Base-by-base conservation (phyloP, 805 yeast genomes). In the Metschnikowia koreensis region DNA sequence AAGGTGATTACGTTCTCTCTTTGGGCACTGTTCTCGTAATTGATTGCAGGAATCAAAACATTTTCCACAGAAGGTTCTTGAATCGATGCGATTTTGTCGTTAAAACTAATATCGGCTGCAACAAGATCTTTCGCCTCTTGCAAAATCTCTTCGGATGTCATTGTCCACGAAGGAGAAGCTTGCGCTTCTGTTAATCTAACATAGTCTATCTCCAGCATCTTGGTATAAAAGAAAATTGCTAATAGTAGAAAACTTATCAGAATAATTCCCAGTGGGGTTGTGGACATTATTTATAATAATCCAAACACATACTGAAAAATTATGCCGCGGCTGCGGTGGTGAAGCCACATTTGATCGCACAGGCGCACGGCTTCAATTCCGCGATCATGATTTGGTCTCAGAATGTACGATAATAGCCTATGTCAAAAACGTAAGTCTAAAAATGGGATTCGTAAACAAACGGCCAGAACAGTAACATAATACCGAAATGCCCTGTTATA, bases 1-100 rank as follows among this genome's bases (percentile, higher is more conserved):
- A 89, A 89, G 16, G 84, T 73, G 59, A 87, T 66, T 58, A 78
- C 84, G 59, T 77, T 79, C 28, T 72, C 71, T 7, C 75, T 47
- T 6, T 76, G 76, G 9, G 73, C 67, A 41, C 76, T 72, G 62
- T 87, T 83, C 55, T 81, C 83, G 48, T 75, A 66, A 37, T 73
- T 66, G 26, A 83, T 80, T 52, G 70, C 74, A 13, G 86, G 84
- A 47, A 70, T 66, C 50, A 88, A 75, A 11, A 83, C 80, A 48
- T 71, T 75, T 2, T 81, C 87, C 52, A 86, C 68, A 1, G 84
- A 72, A 6, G 90, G 85, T 13, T 66, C 60, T 9, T 73, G 74
- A 13, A 74, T 60, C 1, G 72, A 59, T 9, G 83, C 89, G 52
- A 87, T 71, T 28, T 62, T 48, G 60, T 89, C 87, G 59, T 82